phyloP scores from a whole-genome alignment of 2,329 filamentous ascomycete genomes.

The Coniosporium tulheliwenetii region DNA sequence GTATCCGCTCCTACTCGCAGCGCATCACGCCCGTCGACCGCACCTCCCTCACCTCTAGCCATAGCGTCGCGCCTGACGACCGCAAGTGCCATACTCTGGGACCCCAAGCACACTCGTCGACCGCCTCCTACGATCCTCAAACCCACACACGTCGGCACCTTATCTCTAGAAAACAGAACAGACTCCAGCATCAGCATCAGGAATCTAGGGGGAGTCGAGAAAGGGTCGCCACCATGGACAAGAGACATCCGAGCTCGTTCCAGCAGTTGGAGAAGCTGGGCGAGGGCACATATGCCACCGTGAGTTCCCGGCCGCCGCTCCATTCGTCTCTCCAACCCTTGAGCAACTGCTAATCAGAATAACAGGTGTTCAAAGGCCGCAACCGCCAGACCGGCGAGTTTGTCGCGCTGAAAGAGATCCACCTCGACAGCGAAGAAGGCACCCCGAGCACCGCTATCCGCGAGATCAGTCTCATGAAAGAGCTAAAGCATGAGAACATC shows the following conservation, averaged over 20 bases:
- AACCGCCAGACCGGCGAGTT: constrained; percentile 95
- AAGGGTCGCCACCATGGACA: constrained; percentile 53
- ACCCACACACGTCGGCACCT: constrained; percentile 33
- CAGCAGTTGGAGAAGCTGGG: constrained; percentile 97
- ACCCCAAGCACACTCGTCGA: constrained; percentile 28
- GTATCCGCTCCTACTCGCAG: constrained; percentile 5
- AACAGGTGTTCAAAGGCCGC: constrained; percentile 90
- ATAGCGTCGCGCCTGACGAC: constrained; percentile 31
- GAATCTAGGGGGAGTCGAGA: constrained; percentile 27
- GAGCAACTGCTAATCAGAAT: not conserved
- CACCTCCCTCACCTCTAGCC: constrained; percentile 16
- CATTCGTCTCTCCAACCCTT: not conserved
- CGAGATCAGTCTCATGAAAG: constrained; percentile 98
- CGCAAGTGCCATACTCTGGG: constrained; percentile 33
- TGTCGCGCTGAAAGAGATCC: constrained; percentile 95
- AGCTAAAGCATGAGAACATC: constrained; percentile 97
- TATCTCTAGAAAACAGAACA: constrained; percentile 28
- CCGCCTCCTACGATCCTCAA: constrained; percentile 28
- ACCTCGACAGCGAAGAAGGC: constrained; percentile 95
- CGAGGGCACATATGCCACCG: constrained; percentile 96
- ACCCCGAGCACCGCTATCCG: constrained; percentile 94
- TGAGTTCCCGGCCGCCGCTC: constrained; percentile 29
- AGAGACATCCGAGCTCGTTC: constrained; percentile 91
- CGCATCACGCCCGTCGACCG: constrained; percentile 8
- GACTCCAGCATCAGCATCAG: constrained; percentile 36